These are phyloP conservation scores for Lactifluus volemus DNA, from an alignment of 768 basidiomycete species.

Conservation along the genomic window DNA sequence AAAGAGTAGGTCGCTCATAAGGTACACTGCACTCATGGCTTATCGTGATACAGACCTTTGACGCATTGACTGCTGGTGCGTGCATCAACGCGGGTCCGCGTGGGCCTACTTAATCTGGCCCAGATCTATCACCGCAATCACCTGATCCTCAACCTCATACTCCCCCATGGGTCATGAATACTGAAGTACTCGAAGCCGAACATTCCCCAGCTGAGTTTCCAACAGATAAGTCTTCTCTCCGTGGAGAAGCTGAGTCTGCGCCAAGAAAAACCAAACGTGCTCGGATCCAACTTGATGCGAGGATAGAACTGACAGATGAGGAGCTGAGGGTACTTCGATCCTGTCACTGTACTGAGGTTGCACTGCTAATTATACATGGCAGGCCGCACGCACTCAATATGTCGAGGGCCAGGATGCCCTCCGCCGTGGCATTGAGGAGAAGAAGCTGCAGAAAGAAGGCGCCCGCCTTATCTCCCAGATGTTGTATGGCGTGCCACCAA, in stretches of 20 bases:
- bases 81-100: not conserved
- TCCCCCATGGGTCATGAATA: constrained; percentile 5
- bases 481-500: constrained; percentile 56
- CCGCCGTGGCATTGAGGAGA: constrained; percentile 42
- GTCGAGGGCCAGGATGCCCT: constrained; percentile 49
- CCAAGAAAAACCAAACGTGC: constrained; percentile 40
- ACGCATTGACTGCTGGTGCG: constrained; percentile 6
- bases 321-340: constrained; percentile 53
- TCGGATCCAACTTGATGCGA: constrained; percentile 54
- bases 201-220: not conserved
- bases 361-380: constrained; percentile 29
- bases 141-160: not conserved
- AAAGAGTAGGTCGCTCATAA: constrained; percentile 9
- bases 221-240: not conserved
- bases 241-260: not conserved
- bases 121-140: constrained; percentile 1
- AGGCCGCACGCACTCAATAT: constrained; percentile 52
- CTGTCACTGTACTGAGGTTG: not conserved
- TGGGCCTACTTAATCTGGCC: not conserved
- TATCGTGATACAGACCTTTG: constrained; percentile 6
- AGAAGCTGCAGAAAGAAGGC: constrained; percentile 47
- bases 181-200: not conserved
- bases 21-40: not conserved
- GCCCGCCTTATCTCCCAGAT: constrained; percentile 49
- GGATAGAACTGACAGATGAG: constrained; percentile 76